Evolutionary conservation across 2,329 filamentous ascomycete genomes (phyloP).

Genomic region (Penicillium freii): DNA sequence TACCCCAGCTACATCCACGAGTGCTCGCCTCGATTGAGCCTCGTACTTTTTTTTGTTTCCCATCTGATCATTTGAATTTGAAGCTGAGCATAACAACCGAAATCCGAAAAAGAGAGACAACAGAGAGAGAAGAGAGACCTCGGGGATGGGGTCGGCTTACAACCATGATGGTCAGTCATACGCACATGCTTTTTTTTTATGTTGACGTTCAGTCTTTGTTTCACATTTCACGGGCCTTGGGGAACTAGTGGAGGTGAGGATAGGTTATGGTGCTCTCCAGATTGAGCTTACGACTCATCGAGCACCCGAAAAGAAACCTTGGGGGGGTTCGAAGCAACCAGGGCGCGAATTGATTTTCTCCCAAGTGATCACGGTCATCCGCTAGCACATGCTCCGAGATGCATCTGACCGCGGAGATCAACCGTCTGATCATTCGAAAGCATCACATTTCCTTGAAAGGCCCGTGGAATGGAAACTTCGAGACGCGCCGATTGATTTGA

Average conservation of each 20-base stretch:
- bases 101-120: not conserved
- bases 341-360: not conserved
- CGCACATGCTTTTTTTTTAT: conserved; percentile 14
- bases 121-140: conserved; percentile 1
- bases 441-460: conserved; percentile 15
- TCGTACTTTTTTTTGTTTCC: conserved; percentile 14
- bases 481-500: conserved; percentile 15
- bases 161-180: conserved; percentile 41
- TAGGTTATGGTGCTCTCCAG: not conserved
- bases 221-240: conserved; percentile 18
- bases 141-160: conserved; percentile 36
- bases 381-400: conserved; percentile 8
- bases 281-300: not conserved
- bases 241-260: conserved; percentile 5
- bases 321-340: not conserved
- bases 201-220: conserved; percentile 10
- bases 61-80: not conserved
- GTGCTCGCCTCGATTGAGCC: conserved; percentile 24
- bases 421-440: conserved; percentile 18
- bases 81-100: not conserved
- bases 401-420: conserved; percentile 20
- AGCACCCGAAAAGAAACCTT: not conserved
- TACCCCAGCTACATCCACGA: conserved; percentile 7
- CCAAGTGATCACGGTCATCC: not conserved
- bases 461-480: conserved; percentile 15